phyloP scores from a whole-genome alignment of 2,329 filamentous ascomycete species.

The Neonectria punicea region DNA sequence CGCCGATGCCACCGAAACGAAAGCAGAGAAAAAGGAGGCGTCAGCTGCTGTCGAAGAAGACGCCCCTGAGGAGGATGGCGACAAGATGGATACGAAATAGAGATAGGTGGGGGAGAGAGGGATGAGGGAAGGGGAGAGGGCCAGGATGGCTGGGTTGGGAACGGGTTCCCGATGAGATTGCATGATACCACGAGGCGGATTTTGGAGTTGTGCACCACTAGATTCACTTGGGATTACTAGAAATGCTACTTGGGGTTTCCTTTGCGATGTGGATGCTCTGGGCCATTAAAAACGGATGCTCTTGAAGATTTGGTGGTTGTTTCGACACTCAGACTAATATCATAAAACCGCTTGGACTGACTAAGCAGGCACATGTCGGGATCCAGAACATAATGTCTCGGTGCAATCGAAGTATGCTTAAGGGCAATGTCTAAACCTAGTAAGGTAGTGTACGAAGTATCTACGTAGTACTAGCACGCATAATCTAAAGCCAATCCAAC shows the following conservation, averaged over 20 bases:
- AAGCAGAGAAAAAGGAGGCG: slow-evolving; percentile 19
- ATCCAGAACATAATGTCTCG: not conserved
- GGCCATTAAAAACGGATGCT: not conserved
- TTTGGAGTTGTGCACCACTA: slow-evolving; percentile 21
- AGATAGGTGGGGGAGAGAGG: not conserved
- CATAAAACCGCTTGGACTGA: too few species aligned
- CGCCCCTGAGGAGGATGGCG: slow-evolving; percentile 33
- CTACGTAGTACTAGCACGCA: not conserved
- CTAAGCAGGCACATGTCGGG: not conserved
- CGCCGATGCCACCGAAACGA: slow-evolving; percentile 15
- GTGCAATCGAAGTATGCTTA: not conserved
- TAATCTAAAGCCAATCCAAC: not conserved
- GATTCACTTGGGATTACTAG: slow-evolving; percentile 11
- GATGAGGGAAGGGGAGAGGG: not conserved
- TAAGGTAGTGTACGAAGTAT: not conserved
- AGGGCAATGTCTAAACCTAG: not conserved
- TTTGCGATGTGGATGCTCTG: not conserved
- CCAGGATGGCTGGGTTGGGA: slow-evolving; percentile 2
- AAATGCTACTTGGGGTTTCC: slow-evolving; percentile 4
- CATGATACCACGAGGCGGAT: slow-evolving; percentile 28
- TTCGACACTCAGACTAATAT: not conserved
- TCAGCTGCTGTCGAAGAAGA: slow-evolving; percentile 31
- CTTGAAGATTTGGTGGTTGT: not conserved
- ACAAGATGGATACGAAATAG: slow-evolving; percentile 44
- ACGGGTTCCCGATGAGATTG: slow-evolving; percentile 23